phyloP scores from a whole-genome alignment of 1,284 basidiomycete genomes.

The Ustilago bromivora region DNA sequence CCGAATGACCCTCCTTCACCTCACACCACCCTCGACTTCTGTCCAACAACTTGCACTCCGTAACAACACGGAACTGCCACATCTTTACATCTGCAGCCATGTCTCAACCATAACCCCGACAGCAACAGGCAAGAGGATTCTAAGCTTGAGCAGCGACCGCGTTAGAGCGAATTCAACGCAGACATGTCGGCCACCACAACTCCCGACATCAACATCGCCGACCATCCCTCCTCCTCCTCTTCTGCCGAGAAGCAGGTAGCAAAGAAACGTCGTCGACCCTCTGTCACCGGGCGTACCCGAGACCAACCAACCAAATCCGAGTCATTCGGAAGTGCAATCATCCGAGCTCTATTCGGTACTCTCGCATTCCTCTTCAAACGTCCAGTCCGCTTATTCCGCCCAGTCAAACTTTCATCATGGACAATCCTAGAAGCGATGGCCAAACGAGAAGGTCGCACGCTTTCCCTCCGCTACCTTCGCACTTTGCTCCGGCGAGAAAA shows the following conservation, averaged over 20 bases:
- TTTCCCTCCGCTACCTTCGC: conserved; percentile 67
- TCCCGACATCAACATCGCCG: neutral
- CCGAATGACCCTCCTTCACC: too few species aligned
- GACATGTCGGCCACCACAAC: conserved; percentile 23
- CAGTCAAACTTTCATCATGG: conserved; percentile 69
- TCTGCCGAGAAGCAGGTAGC: conserved; percentile 14
- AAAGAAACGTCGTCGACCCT: conserved; percentile 28
- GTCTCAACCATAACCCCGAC: too few species aligned
- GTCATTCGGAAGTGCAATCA: conserved; percentile 60
- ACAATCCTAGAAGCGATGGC: conserved; percentile 70
- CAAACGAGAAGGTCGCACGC: conserved; percentile 65
- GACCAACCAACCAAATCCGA: conserved; percentile 45
- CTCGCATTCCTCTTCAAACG: conserved; percentile 70
- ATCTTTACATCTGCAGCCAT: too few species aligned
- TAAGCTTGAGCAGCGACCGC: too few species aligned
- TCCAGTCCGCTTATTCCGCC: conserved; percentile 70
- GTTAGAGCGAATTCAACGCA: neutral
- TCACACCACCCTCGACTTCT: too few species aligned
- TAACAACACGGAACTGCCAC: too few species aligned
- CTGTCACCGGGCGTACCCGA: conserved; percentile 12
- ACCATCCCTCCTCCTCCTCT: conserved; percentile 5
- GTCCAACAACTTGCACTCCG: too few species aligned
- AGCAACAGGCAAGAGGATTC: too few species aligned
- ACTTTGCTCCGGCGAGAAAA: conserved; percentile 66
- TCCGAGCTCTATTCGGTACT: conserved; percentile 66